Conservation (phyloP, 106 monocot genomes). For the Acorus gramineus region DNA sequence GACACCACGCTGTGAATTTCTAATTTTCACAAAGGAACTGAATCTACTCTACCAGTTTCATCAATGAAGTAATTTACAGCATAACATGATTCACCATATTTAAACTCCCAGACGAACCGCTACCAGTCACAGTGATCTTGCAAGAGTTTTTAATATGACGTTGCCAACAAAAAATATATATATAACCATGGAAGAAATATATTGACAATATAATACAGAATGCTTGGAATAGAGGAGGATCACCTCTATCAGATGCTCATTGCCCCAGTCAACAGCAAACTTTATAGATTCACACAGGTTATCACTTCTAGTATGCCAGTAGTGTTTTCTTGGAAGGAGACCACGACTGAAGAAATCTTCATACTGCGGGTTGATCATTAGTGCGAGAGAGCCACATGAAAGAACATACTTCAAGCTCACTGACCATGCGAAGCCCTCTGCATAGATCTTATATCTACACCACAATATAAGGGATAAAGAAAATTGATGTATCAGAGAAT, state of each 20-base stretch:
- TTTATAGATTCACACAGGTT: slow-evolving; percentile 41
- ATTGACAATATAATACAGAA: not conserved
- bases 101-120: too few relatives aligned
- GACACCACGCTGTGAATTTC: too few relatives aligned
- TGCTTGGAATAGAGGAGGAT: not conserved
- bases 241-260: slow-evolving; percentile 31
- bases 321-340: slow-evolving; percentile 29
- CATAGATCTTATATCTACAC: slow-evolving; percentile 62
- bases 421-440: slow-evolving; percentile 73
- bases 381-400: slow-evolving; percentile 48
- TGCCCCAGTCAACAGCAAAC: slow-evolving; percentile 52
- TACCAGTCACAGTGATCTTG: too few relatives aligned
- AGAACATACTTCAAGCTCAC: slow-evolving; percentile 68
- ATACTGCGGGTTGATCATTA: slow-evolving; percentile 45
- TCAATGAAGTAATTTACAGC: too few relatives aligned
- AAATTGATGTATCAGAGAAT: too few relatives aligned
- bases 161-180: not conserved
- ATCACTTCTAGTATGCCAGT: slow-evolving; percentile 16
- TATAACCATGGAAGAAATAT: not conserved
- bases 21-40: too few relatives aligned
- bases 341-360: slow-evolving; percentile 61
- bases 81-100: too few relatives aligned
- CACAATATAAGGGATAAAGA: too few relatives aligned
- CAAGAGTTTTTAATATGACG: too few relatives aligned
- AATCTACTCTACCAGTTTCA: too few relatives aligned